phyloP scores from a whole-genome alignment of 345 rosid species.

The Eucalyptus caleyi region DNA sequence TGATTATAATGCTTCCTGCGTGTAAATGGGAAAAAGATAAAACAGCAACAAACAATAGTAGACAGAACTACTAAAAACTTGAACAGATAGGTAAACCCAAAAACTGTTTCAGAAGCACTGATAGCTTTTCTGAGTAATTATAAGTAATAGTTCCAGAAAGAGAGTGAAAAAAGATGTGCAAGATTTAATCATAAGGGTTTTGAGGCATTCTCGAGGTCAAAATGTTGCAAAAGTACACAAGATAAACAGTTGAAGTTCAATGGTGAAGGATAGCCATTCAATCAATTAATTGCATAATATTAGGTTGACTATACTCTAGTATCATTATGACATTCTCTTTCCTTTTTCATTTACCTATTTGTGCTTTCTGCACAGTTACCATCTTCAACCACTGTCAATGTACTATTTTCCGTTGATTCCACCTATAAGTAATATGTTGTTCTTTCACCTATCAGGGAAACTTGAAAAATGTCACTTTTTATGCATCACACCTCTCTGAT shows the following conservation, averaged over 20 bases:
- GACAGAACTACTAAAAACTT: background rate
- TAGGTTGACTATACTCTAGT: background rate
- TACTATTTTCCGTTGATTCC: background rate
- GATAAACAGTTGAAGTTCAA: background rate
- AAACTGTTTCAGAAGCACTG: background rate
- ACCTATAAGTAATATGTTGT: background rate
- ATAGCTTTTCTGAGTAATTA: background rate
- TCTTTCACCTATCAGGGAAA: background rate
- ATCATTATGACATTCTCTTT: background rate
- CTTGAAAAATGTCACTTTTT: background rate
- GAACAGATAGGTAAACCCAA: background rate
- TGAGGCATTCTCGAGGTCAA: background rate
- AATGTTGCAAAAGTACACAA: background rate
- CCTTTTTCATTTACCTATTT: background rate
- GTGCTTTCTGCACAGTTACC: background rate
- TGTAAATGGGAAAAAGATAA: background rate
- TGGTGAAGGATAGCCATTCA: background rate
- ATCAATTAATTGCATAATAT: background rate
- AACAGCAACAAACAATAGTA: background rate
- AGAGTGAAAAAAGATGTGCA: background rate
- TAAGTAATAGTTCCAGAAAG: background rate
- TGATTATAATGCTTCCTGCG: constrained; percentile 65
- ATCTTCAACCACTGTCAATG: background rate
- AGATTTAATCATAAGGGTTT: background rate
- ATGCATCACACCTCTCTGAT: background rate